Percentiles rank a stretch among this genome's conserved stretches.
Evolutionary conservation across 495 filamentous ascomycete genomes (phyloP).

Genomic region (Xylaria scruposa): DNA sequence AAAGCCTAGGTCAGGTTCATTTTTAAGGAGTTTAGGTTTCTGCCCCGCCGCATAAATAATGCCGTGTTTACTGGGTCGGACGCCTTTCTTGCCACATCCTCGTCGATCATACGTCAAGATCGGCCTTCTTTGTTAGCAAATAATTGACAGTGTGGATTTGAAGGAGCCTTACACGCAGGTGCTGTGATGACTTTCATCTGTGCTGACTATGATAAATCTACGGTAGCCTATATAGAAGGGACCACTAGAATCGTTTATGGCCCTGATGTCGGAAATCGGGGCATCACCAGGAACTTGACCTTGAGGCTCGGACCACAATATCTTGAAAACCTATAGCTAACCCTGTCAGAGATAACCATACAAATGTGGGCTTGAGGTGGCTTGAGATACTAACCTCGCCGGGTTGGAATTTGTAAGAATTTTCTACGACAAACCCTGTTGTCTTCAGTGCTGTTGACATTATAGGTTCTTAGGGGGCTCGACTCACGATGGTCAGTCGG

Average conservation of each 20-base stretch:
- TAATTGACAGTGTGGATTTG: neutral
- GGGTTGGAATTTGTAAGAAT: slow-evolving; percentile 47
- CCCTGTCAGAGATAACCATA: neutral
- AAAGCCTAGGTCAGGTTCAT: slow-evolving; percentile 53
- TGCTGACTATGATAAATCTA: slow-evolving; percentile 56
- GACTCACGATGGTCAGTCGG: slow-evolving; percentile 36
- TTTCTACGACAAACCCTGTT: slow-evolving; percentile 51
- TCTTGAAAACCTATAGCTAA: slow-evolving; percentile 53
- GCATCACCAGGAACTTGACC: slow-evolving; percentile 42
- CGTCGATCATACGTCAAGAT: slow-evolving; percentile 55
- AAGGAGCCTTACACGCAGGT: slow-evolving; percentile 55
- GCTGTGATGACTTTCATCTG: slow-evolving; percentile 53
- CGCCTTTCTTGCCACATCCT: slow-evolving; percentile 53
- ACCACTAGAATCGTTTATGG: slow-evolving; percentile 38
- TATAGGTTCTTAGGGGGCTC: neutral
- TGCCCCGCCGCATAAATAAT: slow-evolving; percentile 46
- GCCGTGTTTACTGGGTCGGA: slow-evolving; percentile 54
- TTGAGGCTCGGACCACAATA: slow-evolving; percentile 54
- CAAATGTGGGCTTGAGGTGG: neutral
- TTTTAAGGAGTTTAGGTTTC: slow-evolving; percentile 39
- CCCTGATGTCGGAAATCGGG: slow-evolving; percentile 40
- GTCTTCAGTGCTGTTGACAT: slow-evolving; percentile 23
- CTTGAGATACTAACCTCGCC: slow-evolving; percentile 44
- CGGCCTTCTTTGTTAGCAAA: slow-evolving; percentile 41
- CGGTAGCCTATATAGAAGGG: slow-evolving; percentile 52